Evolutionary conservation across 2,329 filamentous ascomycete species (phyloP), one percentile per base, ranked within the genome.

Genomic region (Trichoderma sp.): DNA sequence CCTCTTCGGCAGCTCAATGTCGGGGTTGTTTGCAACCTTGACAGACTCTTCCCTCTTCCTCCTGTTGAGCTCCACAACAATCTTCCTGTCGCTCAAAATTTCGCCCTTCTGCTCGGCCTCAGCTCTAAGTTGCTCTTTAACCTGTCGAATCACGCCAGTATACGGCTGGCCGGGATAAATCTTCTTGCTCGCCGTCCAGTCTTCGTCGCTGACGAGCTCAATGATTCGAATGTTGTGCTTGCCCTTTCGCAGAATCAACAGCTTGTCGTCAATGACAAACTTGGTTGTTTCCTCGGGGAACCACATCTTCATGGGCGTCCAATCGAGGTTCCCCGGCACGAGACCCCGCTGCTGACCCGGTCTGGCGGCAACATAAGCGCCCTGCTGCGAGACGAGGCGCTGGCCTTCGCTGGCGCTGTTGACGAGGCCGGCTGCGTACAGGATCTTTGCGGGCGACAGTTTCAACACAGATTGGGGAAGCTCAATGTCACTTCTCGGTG

Each of bases 201-300:
- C 87, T 64, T 89, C 85, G 79, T 93, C 89, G 76, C 83, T 84
- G 35, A 93, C 84, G 77, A 93, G 85, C 82, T 92, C 86, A 69
- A 93, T 85, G 77, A 92, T 87, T 63, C 90, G 88, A 63, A 93
- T 82, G 77, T 92, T 91, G 83, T 91, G 88, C 84, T 91, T 92
- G 78, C 91, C 91, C 80, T 88, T 90, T 77, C 91, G 89, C 71
- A 93, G 84, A 78, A 93, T 87, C 77, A 93, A 84, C 64, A 92
- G 78, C 77, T 88, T 86, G 75, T 82, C 89, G 76, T 91, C 89
- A 21, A 94, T 88, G 74, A 93, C 84, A 79, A 88, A 93, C 74
- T 90, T 89, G 75, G 86, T 80, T 0, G 91, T 92, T 71, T 92
- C 89, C 29, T 86, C 83, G 0, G 87, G 85, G 78, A 86, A 88